phyloP scores from a whole-genome alignment of 2,329 filamentous ascomycete genomes.

The Macrophomina pseudophaseolina region DNA sequence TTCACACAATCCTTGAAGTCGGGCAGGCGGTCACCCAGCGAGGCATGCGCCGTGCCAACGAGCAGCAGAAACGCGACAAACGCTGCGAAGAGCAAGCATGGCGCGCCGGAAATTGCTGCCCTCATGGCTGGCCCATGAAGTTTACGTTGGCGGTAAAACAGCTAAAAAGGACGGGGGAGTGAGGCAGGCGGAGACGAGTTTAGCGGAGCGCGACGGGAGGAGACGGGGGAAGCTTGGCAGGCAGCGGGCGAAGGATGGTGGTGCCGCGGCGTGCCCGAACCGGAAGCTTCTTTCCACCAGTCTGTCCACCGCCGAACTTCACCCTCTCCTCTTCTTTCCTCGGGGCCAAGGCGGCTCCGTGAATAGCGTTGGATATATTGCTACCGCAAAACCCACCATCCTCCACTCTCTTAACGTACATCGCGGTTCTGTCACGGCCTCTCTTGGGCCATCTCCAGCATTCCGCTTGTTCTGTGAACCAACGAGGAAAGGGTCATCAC shows the following conservation, averaged over 20 bases:
- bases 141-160: neutral
- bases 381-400: too few relatives aligned
- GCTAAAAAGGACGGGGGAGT: neutral
- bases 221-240: conserved; percentile 12
- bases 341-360: neutral
- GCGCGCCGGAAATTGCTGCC: conserved; percentile 15
- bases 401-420: neutral
- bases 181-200: neutral
- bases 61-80: conserved; percentile 43
- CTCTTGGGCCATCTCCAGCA: neutral
- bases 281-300: conserved; percentile 18
- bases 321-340: neutral
- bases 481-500: neutral
- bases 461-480: neutral
- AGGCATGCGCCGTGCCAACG: conserved; percentile 62
- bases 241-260: neutral
- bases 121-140: conserved; percentile 22
- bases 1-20: conserved; percentile 87
- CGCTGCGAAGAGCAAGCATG: conserved; percentile 20
- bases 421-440: neutral
- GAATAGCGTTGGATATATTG: too few relatives aligned
- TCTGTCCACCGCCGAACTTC: neutral
- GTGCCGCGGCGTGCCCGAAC: conserved; percentile 1
- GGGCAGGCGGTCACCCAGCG: conserved; percentile 80
- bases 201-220: conserved; percentile 5